Base-by-base conservation (phyloP, 306 rosid genomes). In the Acmispon strigosus region DNA sequence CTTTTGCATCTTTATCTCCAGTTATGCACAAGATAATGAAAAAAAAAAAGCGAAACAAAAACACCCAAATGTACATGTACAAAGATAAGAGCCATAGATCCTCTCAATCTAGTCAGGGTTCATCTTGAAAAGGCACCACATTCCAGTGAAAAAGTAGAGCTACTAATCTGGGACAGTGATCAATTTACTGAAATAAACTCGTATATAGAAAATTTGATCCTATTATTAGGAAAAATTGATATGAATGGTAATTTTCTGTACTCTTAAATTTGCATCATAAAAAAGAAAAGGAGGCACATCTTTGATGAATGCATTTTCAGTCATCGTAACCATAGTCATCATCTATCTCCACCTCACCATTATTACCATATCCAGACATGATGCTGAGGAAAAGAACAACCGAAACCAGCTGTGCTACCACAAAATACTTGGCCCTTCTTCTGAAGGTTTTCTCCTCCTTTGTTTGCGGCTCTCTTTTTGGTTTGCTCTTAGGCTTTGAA, bases 381-480 rank as follows among this genome's bases (percentile, higher is more conserved):
- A 86, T 78, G 0, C 97, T 84, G 85, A 95, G 85, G 69, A 89
- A 95, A 52, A 89, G 87, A 65, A 91, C 73, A 79, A 87, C 79
- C 7, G 96, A 79, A 51, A 91, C 88, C 34, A 85, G 61, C 78
- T 95, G 99, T 16, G 96, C 85, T 8, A 20, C 87, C 71, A 95
- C 72, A 67, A 95, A 95, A 79, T 82, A 86, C 60, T 84, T 95
- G 68, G 84, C 85, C 79, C 87, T 91, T 74, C 85, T 87, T 82
- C 75, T 86, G 62, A 95, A 87, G 61, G 84, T 88, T 83, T 79
- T 89, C 87, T 95, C 97, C 75, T 81, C 96, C 63, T 85, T 15
- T 15, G 97, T 87, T 76, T 86, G 88, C n/a, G n/a, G n/a, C 81
- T 91, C 91, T 78, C 76, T 85, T 83, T 89, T 95, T 22, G 97